Base-by-base conservation (phyloP, 441 rosid species). In the Euphorbia corollata region DNA sequence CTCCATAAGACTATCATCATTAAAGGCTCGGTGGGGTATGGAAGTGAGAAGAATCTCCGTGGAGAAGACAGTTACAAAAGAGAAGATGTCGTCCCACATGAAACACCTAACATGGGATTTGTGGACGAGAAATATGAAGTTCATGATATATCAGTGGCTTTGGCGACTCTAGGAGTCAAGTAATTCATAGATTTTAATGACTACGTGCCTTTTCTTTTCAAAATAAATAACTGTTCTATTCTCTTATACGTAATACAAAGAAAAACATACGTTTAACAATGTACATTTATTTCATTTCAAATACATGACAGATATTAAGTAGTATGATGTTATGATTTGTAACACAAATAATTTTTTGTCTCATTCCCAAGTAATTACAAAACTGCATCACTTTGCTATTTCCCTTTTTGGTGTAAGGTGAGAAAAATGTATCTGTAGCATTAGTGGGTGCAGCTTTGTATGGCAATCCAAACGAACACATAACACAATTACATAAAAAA, bases 1-100 rank as follows among this genome's bases (percentile, higher is more conserved):
- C 88, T 87, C 70, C 91, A 87, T 78, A 87, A 83, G 78, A 83
- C 85, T 61, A 43, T 88, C 59, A 72, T 90, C 56, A 69, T 92
- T 61, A 83, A 75, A 73, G 91, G 87, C 53, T 65, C 61, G 1
- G 89, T 87, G 55, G 88, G 63, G 65, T 66, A 68, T 67, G 89
- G 88, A 71, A 81, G 96, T 54, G 84, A 85, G 82, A 79, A 78
- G 75, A 82, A 82, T 63, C 84, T 84, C 71, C 82, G 77, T 8
- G 39, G 86, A 56, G 84, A 78, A 71, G 91, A 86, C 63, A 81
- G 81, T 59, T 86, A 80, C 62, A 87, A 83, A 76, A 83, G 79
- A 69, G 87, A 84, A 75, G 90, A 90, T 32, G 77, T 71, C 39
- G 83, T 85, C 58, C 76, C 87, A 24, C 72, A 61, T 36, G 88